phyloP scores from a whole-genome alignment of 805 yeast species.

The Torulaspora maleeae region DNA sequence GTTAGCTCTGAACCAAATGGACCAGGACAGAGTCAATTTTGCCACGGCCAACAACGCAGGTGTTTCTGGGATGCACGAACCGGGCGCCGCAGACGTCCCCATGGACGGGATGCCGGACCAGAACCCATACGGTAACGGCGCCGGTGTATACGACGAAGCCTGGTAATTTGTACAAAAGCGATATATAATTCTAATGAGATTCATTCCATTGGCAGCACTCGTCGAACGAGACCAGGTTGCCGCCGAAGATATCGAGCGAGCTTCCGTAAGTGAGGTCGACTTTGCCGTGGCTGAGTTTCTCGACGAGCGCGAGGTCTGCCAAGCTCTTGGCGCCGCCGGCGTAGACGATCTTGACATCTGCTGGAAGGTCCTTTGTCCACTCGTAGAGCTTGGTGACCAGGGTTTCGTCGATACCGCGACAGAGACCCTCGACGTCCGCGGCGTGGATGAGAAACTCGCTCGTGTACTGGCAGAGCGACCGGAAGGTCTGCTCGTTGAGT shows the following conservation, averaged over 20 bases:
- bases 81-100: conserved; percentile 36
- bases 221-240: conserved; percentile 64
- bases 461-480: conserved; percentile 56
- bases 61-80: conserved; percentile 26
- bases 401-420: conserved; percentile 84
- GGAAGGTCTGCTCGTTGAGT: conserved; percentile 51
- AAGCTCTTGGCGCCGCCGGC: conserved; percentile 93
- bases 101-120: conserved; percentile 29
- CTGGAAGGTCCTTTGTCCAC: conserved; percentile 50
- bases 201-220: conserved; percentile 76
- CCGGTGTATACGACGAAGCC: conserved; percentile 36
- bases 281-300: conserved; percentile 64
- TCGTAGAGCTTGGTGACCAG: conserved; percentile 67
- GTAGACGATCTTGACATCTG: conserved; percentile 71
- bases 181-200: conserved; percentile 10
- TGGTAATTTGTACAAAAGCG: conserved; percentile 21
- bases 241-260: conserved; percentile 93
- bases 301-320: conserved; percentile 63
- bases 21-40: conserved; percentile 37
- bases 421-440: conserved; percentile 96
- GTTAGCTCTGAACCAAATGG: conserved; percentile 56
- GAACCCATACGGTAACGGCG: conserved; percentile 34
- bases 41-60: conserved; percentile 46
- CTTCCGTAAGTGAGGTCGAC: conserved; percentile 94
- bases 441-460: conserved; percentile 92